Evolutionary conservation across 768 basidiomycete species (phyloP).

Genomic region (Mycena alexandri): DNA sequence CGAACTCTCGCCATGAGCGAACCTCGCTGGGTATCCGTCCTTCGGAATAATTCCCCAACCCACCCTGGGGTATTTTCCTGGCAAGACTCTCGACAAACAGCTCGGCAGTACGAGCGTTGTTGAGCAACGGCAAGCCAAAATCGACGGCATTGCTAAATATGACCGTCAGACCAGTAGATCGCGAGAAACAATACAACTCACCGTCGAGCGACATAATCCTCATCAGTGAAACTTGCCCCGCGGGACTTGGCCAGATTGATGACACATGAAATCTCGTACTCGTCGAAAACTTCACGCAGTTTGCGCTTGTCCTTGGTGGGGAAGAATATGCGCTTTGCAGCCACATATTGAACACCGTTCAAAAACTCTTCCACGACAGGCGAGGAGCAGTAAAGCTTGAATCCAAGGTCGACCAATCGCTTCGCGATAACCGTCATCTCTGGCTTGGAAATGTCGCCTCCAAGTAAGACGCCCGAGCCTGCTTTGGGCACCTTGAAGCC

Average conservation of each 20-base stretch:
- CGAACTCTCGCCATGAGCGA: slow-evolving; percentile 91
- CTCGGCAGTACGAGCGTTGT: slow-evolving; percentile 89
- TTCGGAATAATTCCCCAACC: slow-evolving; percentile 83
- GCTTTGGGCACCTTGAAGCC: slow-evolving; percentile 93
- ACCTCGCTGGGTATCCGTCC: slow-evolving; percentile 94
- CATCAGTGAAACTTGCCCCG: slow-evolving; percentile 82
- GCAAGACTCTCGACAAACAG: slow-evolving; percentile 92
- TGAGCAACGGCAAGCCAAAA: slow-evolving; percentile 92
- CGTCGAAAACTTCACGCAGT: slow-evolving; percentile 92
- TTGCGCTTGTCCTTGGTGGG: slow-evolving; percentile 97
- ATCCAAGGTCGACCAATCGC: slow-evolving; percentile 85
- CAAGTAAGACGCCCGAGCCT: slow-evolving; percentile 90
- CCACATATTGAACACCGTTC: slow-evolving; percentile 81
- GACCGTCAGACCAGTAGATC: slow-evolving; percentile 15
- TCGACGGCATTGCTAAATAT: slow-evolving; percentile 87
- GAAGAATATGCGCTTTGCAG: slow-evolving; percentile 93
- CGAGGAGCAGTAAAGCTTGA: slow-evolving; percentile 95
- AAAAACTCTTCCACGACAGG: slow-evolving; percentile 83
- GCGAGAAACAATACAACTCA: slow-evolving; percentile 49
- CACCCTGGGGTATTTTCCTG: slow-evolving; percentile 86
- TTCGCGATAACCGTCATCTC: slow-evolving; percentile 90
- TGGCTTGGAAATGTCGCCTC: slow-evolving; percentile 89
- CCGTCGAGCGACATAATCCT: slow-evolving; percentile 97
- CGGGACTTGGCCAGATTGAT: slow-evolving; percentile 91
- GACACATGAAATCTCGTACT: slow-evolving; percentile 94